These are phyloP conservation scores for Madurella mycetomatis DNA, from an alignment of 2,329 filamentous ascomycete species.

Conservation along the genomic window DNA sequence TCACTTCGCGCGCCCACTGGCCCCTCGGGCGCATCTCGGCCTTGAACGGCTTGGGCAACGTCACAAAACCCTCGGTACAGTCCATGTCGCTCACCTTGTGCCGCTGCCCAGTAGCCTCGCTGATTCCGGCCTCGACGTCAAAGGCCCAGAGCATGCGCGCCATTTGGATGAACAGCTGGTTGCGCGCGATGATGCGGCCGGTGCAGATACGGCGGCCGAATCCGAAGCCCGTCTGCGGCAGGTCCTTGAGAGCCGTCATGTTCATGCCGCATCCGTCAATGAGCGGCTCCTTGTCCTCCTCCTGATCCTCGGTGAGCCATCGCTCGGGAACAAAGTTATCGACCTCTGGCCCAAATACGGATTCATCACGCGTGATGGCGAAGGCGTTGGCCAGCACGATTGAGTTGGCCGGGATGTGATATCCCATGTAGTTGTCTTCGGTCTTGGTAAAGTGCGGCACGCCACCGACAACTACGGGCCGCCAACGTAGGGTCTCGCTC, in stretches of 20 bases:
- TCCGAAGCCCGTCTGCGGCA: constrained; percentile 40
- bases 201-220: constrained; percentile 44
- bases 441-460: constrained; percentile 37
- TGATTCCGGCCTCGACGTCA: constrained; percentile 31
- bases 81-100: constrained; percentile 24
- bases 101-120: constrained; percentile 17
- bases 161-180: constrained; percentile 39
- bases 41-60: constrained; percentile 28
- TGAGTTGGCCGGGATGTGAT: constrained; percentile 40
- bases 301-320: constrained; percentile 26
- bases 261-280: constrained; percentile 15
- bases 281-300: not conserved
- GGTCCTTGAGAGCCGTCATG: constrained; percentile 23
- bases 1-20: constrained; percentile 27
- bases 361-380: constrained; percentile 34
- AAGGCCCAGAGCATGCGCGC: constrained; percentile 49
- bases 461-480: constrained; percentile 35
- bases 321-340: constrained; percentile 32
- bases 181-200: constrained; percentile 44
- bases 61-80: constrained; percentile 28
- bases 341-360: constrained; percentile 37
- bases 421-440: constrained; percentile 35
- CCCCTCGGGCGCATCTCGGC: constrained; percentile 28
- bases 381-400: constrained; percentile 42
- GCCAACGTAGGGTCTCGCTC: constrained; percentile 44